These are phyloP conservation scores for Colletotrichum eleusines DNA, from an alignment of 2,329 filamentous ascomycete genomes.

Conservation along the genomic window DNA sequence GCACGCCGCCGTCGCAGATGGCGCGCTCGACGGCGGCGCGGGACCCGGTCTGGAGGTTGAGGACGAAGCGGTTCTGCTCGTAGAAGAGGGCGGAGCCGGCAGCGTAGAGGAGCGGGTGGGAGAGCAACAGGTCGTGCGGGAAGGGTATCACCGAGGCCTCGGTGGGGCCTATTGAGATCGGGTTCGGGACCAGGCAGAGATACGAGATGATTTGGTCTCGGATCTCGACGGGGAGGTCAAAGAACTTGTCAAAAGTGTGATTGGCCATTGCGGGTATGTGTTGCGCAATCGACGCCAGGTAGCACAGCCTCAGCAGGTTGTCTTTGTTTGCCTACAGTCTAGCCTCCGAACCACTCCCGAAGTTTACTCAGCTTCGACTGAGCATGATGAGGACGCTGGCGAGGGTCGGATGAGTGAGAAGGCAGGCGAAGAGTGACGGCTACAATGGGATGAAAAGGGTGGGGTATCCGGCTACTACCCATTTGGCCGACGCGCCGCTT, in stretches of 20 bases:
- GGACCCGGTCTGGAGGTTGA: conserved; percentile 41
- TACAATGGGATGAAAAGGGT: not conserved
- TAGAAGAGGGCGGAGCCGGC: conserved; percentile 47
- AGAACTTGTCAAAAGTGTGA: conserved; percentile 45
- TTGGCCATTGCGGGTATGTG: conserved; percentile 10
- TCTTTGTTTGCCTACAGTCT: not conserved
- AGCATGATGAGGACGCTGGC: not conserved
- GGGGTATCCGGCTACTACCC: conserved; percentile 4
- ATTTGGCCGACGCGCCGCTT: not conserved
- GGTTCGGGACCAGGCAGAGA: conserved; percentile 43
- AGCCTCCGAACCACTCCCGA: not conserved
- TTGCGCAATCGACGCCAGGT: too few species aligned
- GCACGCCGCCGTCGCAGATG: conserved; percentile 10
- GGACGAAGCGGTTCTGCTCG: conserved; percentile 46
- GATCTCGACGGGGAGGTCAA: conserved; percentile 48
- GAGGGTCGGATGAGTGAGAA: not conserved
- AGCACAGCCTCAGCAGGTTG: not conserved
- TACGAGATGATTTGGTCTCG: conserved; percentile 47
- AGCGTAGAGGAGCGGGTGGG: conserved; percentile 43
- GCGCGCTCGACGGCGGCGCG: conserved; percentile 34
- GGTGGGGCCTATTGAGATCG: conserved; percentile 43
- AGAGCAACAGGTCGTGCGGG: conserved; percentile 44
- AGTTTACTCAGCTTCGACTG: not conserved
- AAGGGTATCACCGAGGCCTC: conserved; percentile 30
- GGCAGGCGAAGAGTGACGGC: conserved; percentile 21